phyloP scores from a whole-genome alignment of 441 rosid genomes.

The Jatropha multifida region DNA sequence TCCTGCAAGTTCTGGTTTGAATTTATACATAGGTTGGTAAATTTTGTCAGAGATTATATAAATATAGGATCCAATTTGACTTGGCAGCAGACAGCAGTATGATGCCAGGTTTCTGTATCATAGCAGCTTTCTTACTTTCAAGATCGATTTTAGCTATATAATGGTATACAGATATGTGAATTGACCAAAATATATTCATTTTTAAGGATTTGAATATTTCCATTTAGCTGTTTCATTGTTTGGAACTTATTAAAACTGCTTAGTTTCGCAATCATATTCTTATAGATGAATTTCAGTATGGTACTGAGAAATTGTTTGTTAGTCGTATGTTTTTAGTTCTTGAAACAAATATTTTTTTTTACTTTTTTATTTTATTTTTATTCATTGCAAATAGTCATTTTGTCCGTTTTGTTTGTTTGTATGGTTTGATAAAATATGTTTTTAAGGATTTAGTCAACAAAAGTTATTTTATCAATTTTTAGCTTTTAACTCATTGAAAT shows the following conservation, averaged over 20 bases:
- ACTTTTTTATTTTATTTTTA: too few relatives aligned
- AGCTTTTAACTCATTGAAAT: too few relatives aligned
- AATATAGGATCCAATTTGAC: slow-evolving; percentile 2
- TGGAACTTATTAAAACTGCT: not conserved
- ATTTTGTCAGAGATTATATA: not conserved
- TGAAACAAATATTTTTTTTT: too few relatives aligned
- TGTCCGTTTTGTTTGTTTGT: too few relatives aligned
- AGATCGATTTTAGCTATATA: not conserved
- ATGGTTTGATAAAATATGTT: too few relatives aligned
- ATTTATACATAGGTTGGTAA: slow-evolving; percentile 11
- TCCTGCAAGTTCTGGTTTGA: not conserved
- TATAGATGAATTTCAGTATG: not conserved
- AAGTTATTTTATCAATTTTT: too few relatives aligned
- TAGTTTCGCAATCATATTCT: not conserved
- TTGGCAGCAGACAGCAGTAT: not conserved
- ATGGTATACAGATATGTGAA: not conserved
- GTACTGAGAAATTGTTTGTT: too few relatives aligned
- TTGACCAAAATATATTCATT: not conserved
- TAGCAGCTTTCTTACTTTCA: not conserved
- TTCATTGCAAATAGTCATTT: too few relatives aligned
- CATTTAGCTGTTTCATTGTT: too few relatives aligned
- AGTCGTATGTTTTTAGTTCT: too few relatives aligned
- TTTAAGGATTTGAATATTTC: not conserved
- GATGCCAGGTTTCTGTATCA: slow-evolving; percentile 6
- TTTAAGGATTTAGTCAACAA: too few relatives aligned